Percentiles rank a stretch among this genome's conserved stretches.
Evolutionary conservation across 176 grass and related monocot species (phyloP).

Genomic region (Triticum monococcum): DNA sequence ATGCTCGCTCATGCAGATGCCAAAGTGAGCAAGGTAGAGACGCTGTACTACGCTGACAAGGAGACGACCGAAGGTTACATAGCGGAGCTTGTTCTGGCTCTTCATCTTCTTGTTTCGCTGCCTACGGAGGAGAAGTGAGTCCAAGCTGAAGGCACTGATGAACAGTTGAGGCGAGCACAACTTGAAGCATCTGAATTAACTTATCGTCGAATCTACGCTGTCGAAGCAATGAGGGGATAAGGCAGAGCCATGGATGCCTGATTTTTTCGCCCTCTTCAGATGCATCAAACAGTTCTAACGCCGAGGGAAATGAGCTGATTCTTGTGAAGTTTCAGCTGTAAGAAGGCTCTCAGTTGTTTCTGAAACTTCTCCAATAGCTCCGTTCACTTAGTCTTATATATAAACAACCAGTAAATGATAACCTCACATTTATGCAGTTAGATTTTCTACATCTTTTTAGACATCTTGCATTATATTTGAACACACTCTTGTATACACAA

Average conservation of each 20-base stretch:
- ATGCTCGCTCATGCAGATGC: not conserved
- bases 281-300: not conserved
- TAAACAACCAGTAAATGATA: no score
- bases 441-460: no score
- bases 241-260: not conserved
- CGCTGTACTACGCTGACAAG: conserved; percentile 54
- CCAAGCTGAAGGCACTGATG: not conserved
- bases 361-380: not conserved
- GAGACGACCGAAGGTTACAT: conserved; percentile 44
- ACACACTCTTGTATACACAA: no score
- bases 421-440: no score
- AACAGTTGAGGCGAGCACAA: not conserved
- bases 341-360: not conserved
- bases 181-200: not conserved
- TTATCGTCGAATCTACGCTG: not conserved
- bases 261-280: not conserved
- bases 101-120: conserved; percentile 41
- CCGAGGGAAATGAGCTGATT: not conserved
- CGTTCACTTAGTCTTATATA: not conserved
- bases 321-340: not conserved
- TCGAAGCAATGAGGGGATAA: not conserved
- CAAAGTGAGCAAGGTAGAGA: conserved; percentile 40
- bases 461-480: no score
- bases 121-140: not conserved
- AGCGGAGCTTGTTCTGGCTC: conserved; percentile 42